Conservation (phyloP, 2,329 filamentous ascomycete genomes). For the Fusarium bulbicola region DNA sequence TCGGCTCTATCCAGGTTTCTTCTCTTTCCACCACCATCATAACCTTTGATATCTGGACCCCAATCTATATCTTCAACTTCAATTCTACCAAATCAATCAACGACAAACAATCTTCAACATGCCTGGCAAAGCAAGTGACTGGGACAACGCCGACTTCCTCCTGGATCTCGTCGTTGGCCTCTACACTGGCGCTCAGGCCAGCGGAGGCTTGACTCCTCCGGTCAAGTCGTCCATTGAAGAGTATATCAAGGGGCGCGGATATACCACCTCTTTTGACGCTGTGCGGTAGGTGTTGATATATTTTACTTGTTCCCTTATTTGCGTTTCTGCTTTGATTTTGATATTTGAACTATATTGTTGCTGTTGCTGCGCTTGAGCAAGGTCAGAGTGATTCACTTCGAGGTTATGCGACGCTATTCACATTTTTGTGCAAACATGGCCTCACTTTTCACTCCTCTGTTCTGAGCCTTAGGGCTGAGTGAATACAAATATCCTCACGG, state of each 20-base stretch:
- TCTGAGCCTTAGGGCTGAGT: not conserved
- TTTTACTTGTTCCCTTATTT: not conserved
- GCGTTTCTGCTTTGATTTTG: not conserved
- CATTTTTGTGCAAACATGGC: not conserved
- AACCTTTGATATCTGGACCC: not conserved
- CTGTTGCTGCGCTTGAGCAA: slow-evolving; percentile 1
- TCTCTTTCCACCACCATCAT: not conserved
- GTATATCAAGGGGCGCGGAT: slow-evolving; percentile 46
- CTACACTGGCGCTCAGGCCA: slow-evolving; percentile 42
- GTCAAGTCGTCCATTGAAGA: slow-evolving; percentile 45
- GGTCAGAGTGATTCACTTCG: not conserved
- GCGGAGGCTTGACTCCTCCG: slow-evolving; percentile 41
- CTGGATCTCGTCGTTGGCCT: slow-evolving; percentile 47
- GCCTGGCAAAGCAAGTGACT: slow-evolving; percentile 36
- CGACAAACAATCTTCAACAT: slow-evolving; percentile 19
- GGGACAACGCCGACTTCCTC: slow-evolving; percentile 49
- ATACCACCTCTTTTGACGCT: slow-evolving; percentile 54
- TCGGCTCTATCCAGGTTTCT: not conserved
- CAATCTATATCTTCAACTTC: not conserved
- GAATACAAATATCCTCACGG: not conserved
- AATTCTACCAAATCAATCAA: not conserved
- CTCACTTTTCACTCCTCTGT: not conserved
- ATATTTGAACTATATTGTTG: not conserved
- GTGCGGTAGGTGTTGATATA: slow-evolving; percentile 51
- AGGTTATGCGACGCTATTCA: not conserved